Base-by-base conservation (phyloP, 2,329 filamentous ascomycete genomes). In the Nothophoma quercina region DNA sequence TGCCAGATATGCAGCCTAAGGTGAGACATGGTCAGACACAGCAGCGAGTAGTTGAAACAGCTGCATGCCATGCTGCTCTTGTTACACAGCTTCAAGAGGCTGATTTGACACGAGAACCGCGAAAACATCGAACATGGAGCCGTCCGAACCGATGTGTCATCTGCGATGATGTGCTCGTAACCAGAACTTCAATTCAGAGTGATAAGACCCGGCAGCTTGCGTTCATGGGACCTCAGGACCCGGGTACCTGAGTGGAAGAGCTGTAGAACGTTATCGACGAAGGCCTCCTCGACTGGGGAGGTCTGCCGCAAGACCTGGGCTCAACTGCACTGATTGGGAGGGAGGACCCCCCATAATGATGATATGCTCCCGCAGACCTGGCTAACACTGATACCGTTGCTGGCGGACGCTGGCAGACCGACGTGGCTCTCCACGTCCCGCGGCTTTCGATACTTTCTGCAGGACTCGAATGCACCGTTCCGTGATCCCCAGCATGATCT, bases 341-440 rank as follows among this genome's bases (percentile, higher is more conserved):
- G 29, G 52, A 47, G 41, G 15, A 19, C 29, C 2, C 21, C 39
- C 28, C 22, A 44, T 39, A 34, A 49, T 29, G 42, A 35, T 48
- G 25, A 40, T 35, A 51, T 44, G 16, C 28, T 59, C 34, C 54
- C 51, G 29, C 25, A 40, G 36, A 35, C 47, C 54, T 35, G 52
- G 55, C 57, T 57, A 58, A 55, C 39, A 48, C 57, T 52, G 44
- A 51, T 54, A 47, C 38, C 48, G 58, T 54, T 59, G 59, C 33
- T 56, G 52, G 57, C 47, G 41, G 59, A 55, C 32, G 55, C 57
- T 62, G 60, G 65, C 60, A 52, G 55, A 56, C 63, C 64, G 64
- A 70, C 68, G 67, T 70, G 68, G 63, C 67, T 65, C 49, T 60
- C 63, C 59, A 63, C 48, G 55, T 60, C 53, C 54, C 56, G 58